These are phyloP conservation scores for Hypoxylon sp. DNA, from an alignment of 2,329 filamentous ascomycete genomes.

Conservation along the genomic window DNA sequence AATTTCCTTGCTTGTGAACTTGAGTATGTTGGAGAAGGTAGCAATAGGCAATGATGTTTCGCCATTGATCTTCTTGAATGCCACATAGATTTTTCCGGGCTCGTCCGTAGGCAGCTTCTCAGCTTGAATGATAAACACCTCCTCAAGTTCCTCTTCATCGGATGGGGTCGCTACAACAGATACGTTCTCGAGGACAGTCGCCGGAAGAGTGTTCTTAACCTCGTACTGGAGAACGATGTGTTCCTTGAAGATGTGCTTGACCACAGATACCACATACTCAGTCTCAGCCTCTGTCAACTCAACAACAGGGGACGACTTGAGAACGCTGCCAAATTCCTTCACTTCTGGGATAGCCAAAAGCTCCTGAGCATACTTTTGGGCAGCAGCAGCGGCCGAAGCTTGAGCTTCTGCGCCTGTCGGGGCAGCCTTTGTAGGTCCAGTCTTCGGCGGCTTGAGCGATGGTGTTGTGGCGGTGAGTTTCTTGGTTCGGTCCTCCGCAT, in stretches of 20 bases:
- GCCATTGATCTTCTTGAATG: slow-evolving; percentile 84
- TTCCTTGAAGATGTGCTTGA: slow-evolving; percentile 99
- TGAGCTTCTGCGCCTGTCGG: slow-evolving; percentile 75
- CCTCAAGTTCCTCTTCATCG: slow-evolving; percentile 84
- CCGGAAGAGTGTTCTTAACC: slow-evolving; percentile 94
- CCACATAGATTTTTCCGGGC: slow-evolving; percentile 93
- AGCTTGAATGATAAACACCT: slow-evolving; percentile 93
- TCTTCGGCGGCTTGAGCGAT: slow-evolving; percentile 90
- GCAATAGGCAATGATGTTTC: slow-evolving; percentile 79
- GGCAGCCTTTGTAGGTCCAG: slow-evolving; percentile 77
- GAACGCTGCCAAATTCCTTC: slow-evolving; percentile 84
- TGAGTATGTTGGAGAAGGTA: slow-evolving; percentile 90
- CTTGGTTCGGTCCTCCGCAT: slow-evolving; percentile 95
- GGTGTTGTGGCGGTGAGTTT: slow-evolving; percentile 94
- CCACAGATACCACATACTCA: slow-evolving; percentile 90
- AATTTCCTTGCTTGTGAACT: slow-evolving; percentile 98
- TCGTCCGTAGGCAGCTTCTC: slow-evolving; percentile 84
- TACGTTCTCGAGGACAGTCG: slow-evolving; percentile 89
- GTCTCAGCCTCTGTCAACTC: slow-evolving; percentile 97
- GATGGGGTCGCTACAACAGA: slow-evolving; percentile 81
- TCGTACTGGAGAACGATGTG: slow-evolving; percentile 96
- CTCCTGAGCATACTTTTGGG: slow-evolving; percentile 89
- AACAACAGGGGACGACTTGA: slow-evolving; percentile 87
- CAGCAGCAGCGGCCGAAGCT: slow-evolving; percentile 78
- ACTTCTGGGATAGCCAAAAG: slow-evolving; percentile 90